A percentile compares a stretch with the other conserved stretches of the same genome.
Evolutionary conservation across 805 yeast genomes (phyloP).

Genomic region (Saturnispora galanensis): DNA sequence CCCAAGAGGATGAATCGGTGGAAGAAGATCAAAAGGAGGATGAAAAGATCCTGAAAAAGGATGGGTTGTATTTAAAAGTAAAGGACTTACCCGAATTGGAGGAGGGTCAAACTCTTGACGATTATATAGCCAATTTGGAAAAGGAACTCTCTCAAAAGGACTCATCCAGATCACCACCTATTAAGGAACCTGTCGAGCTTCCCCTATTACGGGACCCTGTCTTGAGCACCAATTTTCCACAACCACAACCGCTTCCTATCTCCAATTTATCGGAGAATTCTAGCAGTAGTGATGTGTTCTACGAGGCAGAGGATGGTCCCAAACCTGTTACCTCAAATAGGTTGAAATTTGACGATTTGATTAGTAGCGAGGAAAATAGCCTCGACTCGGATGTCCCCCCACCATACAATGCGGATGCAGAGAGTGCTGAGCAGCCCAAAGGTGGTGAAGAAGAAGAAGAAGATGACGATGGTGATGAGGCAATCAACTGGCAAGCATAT

Average conservation of each 20-base stretch:
- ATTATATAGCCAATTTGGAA: slow-evolving; percentile 10
- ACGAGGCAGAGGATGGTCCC: slow-evolving; percentile 3
- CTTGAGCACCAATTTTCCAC: not conserved
- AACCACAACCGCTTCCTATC: not conserved
- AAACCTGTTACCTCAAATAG: not conserved
- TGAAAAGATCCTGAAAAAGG: not conserved
- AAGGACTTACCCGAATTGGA: slow-evolving; percentile 10
- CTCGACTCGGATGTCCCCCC: not conserved
- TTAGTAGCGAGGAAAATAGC: not conserved
- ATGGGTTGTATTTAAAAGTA: slow-evolving; percentile 5
- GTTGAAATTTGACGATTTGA: slow-evolving; percentile 1
- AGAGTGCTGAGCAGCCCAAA: not conserved
- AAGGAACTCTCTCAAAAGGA: not conserved
- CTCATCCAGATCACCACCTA: not conserved
- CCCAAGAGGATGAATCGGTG: too few relatives aligned
- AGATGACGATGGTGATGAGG: not conserved
- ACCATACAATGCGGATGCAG: not conserved
- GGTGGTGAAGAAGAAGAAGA: not conserved
- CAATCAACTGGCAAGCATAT: not conserved
- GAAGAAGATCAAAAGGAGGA: too few relatives aligned
- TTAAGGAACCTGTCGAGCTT: too few relatives aligned
- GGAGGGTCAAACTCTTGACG: slow-evolving; percentile 6
- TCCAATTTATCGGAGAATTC: not conserved
- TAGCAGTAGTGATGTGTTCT: slow-evolving; percentile 3
- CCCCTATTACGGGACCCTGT: too few relatives aligned